Conservation (phyloP, 345 rosid species). For the Aurinia saxatilis region DNA sequence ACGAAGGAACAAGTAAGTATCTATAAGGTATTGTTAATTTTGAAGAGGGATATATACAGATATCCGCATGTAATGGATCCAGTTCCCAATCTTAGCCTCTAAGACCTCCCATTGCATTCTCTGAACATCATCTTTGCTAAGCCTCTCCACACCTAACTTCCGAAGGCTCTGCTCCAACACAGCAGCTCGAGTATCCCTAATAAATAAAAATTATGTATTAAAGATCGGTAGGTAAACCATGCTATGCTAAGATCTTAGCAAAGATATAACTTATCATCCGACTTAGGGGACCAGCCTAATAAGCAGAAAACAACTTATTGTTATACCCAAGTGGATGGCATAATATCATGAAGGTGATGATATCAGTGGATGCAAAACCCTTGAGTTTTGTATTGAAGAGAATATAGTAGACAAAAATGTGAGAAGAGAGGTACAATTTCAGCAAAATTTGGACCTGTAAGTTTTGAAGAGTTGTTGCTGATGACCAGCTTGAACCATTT, state of each 20-base stretch:
- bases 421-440: background rate
- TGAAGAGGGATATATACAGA: conserved; percentile 45
- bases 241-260: background rate
- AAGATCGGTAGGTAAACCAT: background rate
- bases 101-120: conserved; percentile 98
- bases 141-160: conserved; percentile 92
- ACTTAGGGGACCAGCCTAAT: background rate
- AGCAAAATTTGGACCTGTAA: conserved; percentile 75
- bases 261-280: background rate
- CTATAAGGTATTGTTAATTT: background rate
- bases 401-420: background rate
- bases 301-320: background rate
- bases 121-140: conserved; percentile 93
- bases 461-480: conserved; percentile 79
- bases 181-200: conserved; percentile 80
- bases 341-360: background rate
- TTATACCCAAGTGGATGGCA: background rate
- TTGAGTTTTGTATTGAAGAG: background rate
- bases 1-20: background rate
- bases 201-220: background rate
- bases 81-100: conserved; percentile 94
- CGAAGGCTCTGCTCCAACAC: conserved; percentile 82
- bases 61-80: conserved; percentile 96
- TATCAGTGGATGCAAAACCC: background rate
- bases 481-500: conserved; percentile 87